phyloP scores from a whole-genome alignment of 2,329 filamentous ascomycete species.

The Penicillium freii region DNA sequence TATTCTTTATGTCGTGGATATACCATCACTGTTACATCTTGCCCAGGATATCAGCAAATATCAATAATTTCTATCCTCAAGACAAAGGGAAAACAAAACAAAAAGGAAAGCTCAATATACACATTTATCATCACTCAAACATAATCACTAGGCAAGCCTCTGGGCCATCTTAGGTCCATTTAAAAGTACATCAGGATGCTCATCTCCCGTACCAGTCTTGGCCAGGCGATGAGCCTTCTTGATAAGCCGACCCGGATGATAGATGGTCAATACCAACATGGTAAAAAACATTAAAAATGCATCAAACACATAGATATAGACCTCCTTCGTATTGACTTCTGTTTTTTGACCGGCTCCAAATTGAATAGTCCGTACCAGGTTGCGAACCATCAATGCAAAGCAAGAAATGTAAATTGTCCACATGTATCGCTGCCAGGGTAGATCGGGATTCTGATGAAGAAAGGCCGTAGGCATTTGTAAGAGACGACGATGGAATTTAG shows the following conservation, averaged over 20 bases:
- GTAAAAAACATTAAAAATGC: slow-evolving; percentile 28
- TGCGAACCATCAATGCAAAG: slow-evolving; percentile 28
- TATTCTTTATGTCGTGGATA: background rate
- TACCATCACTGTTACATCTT: background rate
- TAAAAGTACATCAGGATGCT: slow-evolving; percentile 18
- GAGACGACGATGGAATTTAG: slow-evolving; percentile 25
- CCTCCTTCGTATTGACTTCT: slow-evolving; percentile 26
- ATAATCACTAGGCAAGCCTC: background rate
- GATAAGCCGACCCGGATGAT: slow-evolving; percentile 27
- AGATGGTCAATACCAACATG: slow-evolving; percentile 23
- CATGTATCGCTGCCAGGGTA: slow-evolving; percentile 30
- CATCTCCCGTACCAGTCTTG: slow-evolving; percentile 12
- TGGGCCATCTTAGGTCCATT: slow-evolving; percentile 10
- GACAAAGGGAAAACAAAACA: background rate
- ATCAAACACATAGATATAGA: slow-evolving; percentile 36
- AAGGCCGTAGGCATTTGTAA: slow-evolving; percentile 17
- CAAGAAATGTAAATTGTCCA: slow-evolving; percentile 28
- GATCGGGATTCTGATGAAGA: slow-evolving; percentile 11
- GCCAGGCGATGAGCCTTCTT: slow-evolving; percentile 15
- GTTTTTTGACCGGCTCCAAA: slow-evolving; percentile 22
- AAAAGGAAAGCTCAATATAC: background rate
- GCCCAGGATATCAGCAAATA: background rate
- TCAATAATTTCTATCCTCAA: background rate
- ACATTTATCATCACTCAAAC: background rate
- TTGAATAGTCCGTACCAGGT: slow-evolving; percentile 31